Conservation (phyloP, 2,329 filamentous ascomycete genomes). For the Talaromyces sp. region DNA sequence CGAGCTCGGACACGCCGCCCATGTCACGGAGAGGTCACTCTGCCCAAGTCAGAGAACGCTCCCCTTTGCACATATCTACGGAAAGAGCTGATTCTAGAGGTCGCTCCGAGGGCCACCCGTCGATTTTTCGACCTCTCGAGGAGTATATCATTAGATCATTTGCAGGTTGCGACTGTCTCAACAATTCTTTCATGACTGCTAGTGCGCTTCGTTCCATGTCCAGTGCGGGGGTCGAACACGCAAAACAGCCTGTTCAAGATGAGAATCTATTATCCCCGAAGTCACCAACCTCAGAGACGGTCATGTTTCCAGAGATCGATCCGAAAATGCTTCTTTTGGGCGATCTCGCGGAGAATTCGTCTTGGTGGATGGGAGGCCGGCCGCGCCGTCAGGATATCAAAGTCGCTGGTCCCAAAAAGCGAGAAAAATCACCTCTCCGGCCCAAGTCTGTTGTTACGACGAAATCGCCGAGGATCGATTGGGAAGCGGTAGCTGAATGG, state of each 20-base stretch:
- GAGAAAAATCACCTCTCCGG: slow-evolving; percentile 28
- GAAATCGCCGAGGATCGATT: slow-evolving; percentile 67
- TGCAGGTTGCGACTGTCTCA: slow-evolving; percentile 65
- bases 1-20: slow-evolving; percentile 28
- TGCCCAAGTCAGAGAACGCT: slow-evolving; percentile 18
- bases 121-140: slow-evolving; percentile 70
- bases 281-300: neutral
- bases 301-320: slow-evolving; percentile 53
- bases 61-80: slow-evolving; percentile 17
- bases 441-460: slow-evolving; percentile 46
- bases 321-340: slow-evolving; percentile 69
- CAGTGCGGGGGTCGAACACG: neutral
- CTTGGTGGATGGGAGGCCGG: slow-evolving; percentile 70
- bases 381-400: slow-evolving; percentile 29
- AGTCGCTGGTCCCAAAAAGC: slow-evolving; percentile 23
- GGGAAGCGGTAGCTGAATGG: slow-evolving; percentile 66
- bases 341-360: slow-evolving; percentile 73
- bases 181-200: slow-evolving; percentile 64
- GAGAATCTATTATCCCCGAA: neutral
- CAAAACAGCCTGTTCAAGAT: neutral
- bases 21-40: slow-evolving; percentile 19
- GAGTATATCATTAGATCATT: slow-evolving; percentile 70
- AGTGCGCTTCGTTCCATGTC: slow-evolving; percentile 37
- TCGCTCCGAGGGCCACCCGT: slow-evolving; percentile 29
- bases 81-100: slow-evolving; percentile 32